Evolutionary conservation across 257 asterid species (phyloP).

Genomic region (Nicotiana attenuata): DNA sequence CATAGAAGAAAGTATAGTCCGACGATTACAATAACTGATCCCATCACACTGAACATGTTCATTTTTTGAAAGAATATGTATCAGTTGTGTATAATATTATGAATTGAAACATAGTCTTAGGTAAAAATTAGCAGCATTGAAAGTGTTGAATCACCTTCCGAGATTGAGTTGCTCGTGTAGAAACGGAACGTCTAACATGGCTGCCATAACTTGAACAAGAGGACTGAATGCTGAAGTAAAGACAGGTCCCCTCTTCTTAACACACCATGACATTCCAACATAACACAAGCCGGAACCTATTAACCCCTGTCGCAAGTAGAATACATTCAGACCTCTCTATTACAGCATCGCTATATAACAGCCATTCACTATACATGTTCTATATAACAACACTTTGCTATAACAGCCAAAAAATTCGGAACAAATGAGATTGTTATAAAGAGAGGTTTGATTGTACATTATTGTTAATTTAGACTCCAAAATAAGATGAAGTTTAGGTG

Average conservation of each 20-base stretch:
- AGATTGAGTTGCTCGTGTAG: slow-evolving; percentile 65
- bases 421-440: too few relatives aligned
- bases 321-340: too few relatives aligned
- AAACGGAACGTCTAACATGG: slow-evolving; percentile 50
- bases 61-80: background rate
- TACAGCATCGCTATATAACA: too few relatives aligned
- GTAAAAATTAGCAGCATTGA: background rate
- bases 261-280: slow-evolving; percentile 87
- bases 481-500: background rate
- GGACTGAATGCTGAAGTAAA: slow-evolving; percentile 81
- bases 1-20: slow-evolving; percentile 68
- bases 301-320: slow-evolving; percentile 47
- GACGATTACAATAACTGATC: slow-evolving; percentile 46
- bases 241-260: slow-evolving; percentile 68
- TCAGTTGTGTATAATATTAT: background rate
- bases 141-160: slow-evolving; percentile 41
- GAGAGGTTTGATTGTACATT: too few relatives aligned
- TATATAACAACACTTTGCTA: too few relatives aligned
- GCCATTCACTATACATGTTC: too few relatives aligned
- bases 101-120: background rate
- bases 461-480: too few relatives aligned
- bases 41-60: slow-evolving; percentile 41
- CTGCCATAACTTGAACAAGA: slow-evolving; percentile 61
- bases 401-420: too few relatives aligned
- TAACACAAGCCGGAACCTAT: slow-evolving; percentile 75